Evolutionary conservation across 192 early-diverging fungal genomes (phyloP), one percentile per base, ranked within the genome.

Genomic region (Umbelopsis sp.): DNA sequence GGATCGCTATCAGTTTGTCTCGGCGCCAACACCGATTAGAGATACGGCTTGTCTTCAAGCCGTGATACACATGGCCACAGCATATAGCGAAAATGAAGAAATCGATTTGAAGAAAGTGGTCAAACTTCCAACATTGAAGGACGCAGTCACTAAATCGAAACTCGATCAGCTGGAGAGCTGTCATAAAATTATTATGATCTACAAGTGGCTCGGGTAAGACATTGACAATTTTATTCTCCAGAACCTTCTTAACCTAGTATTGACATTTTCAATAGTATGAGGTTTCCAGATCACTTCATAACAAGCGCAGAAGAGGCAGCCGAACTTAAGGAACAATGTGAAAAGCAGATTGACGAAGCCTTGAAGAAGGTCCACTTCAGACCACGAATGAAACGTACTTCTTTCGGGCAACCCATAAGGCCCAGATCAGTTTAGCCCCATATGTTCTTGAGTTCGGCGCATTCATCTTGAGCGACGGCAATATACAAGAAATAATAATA

Each of bases 191-290:
- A 89, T 96, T 26, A 92, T 93, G 72, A 62, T 95, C 24, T 98
- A 97, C 71, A 82, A 96, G 68, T 98, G 97, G 97, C 80, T 98
- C 71, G 79, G 84, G 82, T 90, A 88, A 34, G 38, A 20, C 34
- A 38, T 53, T 41, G 41, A 25, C 71, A 38, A 10, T 31, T 22
- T 68, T 36, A 7, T n/a, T 12, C 21, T 22, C 12, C 29, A 47
- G 22, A 5, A 34, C 43, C 22, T 38, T 22, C 25, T 32, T 20
- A 69, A 31, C 14, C 72, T 20, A 49, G 7, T 43, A 21, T n/a
- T 16, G 21, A 78, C 20, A 34, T 45, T 21, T 50, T 59, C 26
- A 70, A 78, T 69, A 90, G 88, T 52, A 69, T 85, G 38, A 82
- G 89, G 26, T 94, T 89, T 72, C 79, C 90, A 4, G 81, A 86